Percentiles rank a stretch among this genome's conserved stretches.
Conservation (phyloP, 129 eudicot species). For the Flaveria ramosissima region DNA sequence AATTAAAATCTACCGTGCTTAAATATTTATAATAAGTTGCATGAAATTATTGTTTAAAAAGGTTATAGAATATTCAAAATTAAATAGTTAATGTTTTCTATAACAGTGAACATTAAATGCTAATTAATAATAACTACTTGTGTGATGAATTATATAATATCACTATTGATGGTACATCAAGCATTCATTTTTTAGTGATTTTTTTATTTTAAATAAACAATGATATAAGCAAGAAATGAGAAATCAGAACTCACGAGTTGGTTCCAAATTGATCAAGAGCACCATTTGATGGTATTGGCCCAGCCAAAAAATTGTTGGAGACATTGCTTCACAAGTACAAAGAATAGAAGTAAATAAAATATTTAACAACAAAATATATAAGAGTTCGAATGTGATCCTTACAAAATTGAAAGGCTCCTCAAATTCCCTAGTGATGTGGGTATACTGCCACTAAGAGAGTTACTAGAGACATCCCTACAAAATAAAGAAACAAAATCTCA, state of each 20-base stretch:
- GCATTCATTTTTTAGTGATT: slow-evolving; percentile 12
- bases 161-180: neutral
- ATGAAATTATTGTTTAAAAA: neutral
- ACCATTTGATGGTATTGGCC: slow-evolving; percentile 82
- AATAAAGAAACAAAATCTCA: slow-evolving; percentile 21
- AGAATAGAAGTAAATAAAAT: slow-evolving; percentile 12
- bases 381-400: slow-evolving; percentile 35
- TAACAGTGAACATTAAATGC: slow-evolving; percentile 1
- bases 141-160: neutral
- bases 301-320: slow-evolving; percentile 82
- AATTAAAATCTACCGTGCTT: neutral
- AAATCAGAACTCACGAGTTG: slow-evolving; percentile 61
- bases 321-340: slow-evolving; percentile 62
- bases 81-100: neutral
- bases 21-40: slow-evolving; percentile 1
- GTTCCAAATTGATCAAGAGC: slow-evolving; percentile 60
- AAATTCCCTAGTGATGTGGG: slow-evolving; percentile 87
- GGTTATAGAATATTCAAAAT: neutral
- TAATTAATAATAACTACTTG: neutral
- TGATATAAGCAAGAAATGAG: slow-evolving; percentile 1
- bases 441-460: slow-evolving; percentile 89
- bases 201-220: neutral
- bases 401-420: slow-evolving; percentile 65
- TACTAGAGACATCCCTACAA: slow-evolving; percentile 90
- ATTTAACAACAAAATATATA: slow-evolving; percentile 2